These are phyloP conservation scores for Vigna mungo DNA, from an alignment of 306 rosid genomes.

Conservation along the genomic window DNA sequence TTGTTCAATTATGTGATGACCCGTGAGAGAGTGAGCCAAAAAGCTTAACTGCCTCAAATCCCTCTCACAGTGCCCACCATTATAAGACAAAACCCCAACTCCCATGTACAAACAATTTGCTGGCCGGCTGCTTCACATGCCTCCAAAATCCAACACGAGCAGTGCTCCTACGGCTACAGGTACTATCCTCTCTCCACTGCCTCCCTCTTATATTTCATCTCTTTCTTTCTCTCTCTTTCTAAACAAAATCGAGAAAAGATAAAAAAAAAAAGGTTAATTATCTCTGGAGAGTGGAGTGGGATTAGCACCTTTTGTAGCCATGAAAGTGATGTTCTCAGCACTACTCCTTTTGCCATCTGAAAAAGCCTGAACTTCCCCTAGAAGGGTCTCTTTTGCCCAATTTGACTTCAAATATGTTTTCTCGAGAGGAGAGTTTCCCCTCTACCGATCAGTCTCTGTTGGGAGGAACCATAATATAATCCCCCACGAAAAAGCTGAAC, in stretches of 20 bases:
- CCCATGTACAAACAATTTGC: constrained; percentile 47
- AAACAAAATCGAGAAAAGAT: too few relatives aligned
- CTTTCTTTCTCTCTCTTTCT: constrained; percentile 3
- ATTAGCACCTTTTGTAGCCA: constrained; percentile 53
- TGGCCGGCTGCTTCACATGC: constrained; percentile 64
- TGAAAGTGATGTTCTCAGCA: constrained; percentile 36
- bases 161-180: constrained; percentile 29
- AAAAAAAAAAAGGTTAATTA: too few relatives aligned
- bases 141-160: constrained; percentile 51
- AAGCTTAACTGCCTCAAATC: constrained; percentile 44
- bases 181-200: constrained; percentile 19
- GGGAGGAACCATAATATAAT: constrained; percentile 33
- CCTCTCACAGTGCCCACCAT: constrained; percentile 36
- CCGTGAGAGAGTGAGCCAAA: constrained; percentile 48
- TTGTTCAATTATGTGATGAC: constrained; percentile 38
- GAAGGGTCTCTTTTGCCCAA: constrained; percentile 54
- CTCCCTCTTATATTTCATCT: background rate
- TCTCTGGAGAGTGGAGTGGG: too few relatives aligned
- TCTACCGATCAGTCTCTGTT: constrained; percentile 47
- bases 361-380: constrained; percentile 50
- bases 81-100: constrained; percentile 54
- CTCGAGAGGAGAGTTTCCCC: constrained; percentile 44
- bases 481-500: constrained; percentile 40
- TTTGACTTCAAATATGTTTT: constrained; percentile 55
- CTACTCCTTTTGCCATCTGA: constrained; percentile 42